phyloP scores from a whole-genome alignment of 2,329 filamentous ascomycete species.

The Pseudogymnoascus sp. region DNA sequence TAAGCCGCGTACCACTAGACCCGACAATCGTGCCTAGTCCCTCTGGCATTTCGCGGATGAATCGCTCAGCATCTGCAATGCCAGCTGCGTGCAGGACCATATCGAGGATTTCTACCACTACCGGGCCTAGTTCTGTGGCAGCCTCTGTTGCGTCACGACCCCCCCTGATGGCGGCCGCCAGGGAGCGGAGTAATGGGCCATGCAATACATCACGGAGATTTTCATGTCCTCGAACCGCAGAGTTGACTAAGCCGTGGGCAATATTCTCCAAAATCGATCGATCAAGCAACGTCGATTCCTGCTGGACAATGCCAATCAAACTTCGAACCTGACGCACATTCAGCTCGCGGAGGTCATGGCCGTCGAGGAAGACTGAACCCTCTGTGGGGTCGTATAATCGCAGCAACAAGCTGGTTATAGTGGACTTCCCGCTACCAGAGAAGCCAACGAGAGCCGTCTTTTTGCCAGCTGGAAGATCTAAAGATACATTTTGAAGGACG shows the following conservation, averaged over 20 bases:
- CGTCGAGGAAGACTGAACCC: constrained; percentile 31
- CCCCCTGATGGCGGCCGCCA: background rate
- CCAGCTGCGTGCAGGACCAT: background rate
- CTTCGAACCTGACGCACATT: constrained; percentile 24
- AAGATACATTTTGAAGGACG: constrained; percentile 56
- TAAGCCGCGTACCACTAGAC: constrained; percentile 64
- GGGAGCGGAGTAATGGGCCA: background rate
- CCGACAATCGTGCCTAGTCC: constrained; percentile 65
- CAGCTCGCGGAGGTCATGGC: constrained; percentile 28
- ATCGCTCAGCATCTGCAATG: constrained; percentile 44
- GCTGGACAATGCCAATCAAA: constrained; percentile 21
- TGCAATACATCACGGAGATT: background rate
- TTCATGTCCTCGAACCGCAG: constrained; percentile 30
- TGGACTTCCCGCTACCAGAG: constrained; percentile 89
- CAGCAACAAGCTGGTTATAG: constrained; percentile 65
- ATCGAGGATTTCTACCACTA: background rate
- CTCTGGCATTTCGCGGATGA: constrained; percentile 54
- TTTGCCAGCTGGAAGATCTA: constrained; percentile 53
- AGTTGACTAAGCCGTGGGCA: constrained; percentile 39
- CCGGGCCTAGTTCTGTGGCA: background rate
- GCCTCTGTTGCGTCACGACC: background rate
- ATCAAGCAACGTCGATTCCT: constrained; percentile 24
- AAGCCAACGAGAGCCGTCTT: constrained; percentile 72
- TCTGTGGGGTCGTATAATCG: constrained; percentile 50
- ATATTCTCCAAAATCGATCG: constrained; percentile 37